Base-by-base conservation (phyloP, 768 basidiomycete species). In the Leccinum olivaceopallidum region DNA sequence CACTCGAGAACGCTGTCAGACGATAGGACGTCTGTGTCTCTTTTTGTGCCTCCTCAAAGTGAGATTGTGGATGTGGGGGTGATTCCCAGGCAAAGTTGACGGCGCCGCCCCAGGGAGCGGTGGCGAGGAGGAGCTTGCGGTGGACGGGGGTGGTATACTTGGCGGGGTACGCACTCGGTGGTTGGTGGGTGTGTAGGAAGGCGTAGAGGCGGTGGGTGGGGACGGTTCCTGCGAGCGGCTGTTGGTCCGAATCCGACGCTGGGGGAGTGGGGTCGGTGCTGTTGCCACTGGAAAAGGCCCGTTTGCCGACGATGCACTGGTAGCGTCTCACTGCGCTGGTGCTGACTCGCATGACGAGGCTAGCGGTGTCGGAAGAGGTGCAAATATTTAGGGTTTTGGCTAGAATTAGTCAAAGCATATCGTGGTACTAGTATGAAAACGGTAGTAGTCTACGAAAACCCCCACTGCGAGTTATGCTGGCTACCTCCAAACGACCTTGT, bases 61-160 rank as follows among this genome's bases (percentile, higher is more conserved):
- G 55, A 49, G 51, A 10, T 3, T 18, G 56, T 14, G 66, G 53
- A 44, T 65, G 61, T n/a, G 55, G 57, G 8, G 64, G 61, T 44
- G 71, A 66, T 18, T 61, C 71, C 16, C 83, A 88, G 18, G 83
- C 78, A 67, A 87, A 85, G 70, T 89, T 90, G 63, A 86, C 83
- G 3, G 81, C 61, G 6, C 81, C 85, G 7, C 84, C 83, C 79
- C 79, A 83, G 66, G 76, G 74, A 34, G 70, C 65, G 7, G 76
- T 75, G 20, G 75, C 75, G 10, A 80, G 69, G 58, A 80, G 79
- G 39, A 90, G 74, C 10, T 76, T 79, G 18, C 80, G 77, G 48
- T 85, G 83, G 1, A 89, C 60, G 2, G 80, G 75, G 0, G 85
- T 83, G 2, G 78, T 71, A 30, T 79, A 69, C 22, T 78, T 78